Evolutionary conservation across 1,284 basidiomycete genomes (phyloP).

Genomic region (Ceratobasidium sp.): DNA sequence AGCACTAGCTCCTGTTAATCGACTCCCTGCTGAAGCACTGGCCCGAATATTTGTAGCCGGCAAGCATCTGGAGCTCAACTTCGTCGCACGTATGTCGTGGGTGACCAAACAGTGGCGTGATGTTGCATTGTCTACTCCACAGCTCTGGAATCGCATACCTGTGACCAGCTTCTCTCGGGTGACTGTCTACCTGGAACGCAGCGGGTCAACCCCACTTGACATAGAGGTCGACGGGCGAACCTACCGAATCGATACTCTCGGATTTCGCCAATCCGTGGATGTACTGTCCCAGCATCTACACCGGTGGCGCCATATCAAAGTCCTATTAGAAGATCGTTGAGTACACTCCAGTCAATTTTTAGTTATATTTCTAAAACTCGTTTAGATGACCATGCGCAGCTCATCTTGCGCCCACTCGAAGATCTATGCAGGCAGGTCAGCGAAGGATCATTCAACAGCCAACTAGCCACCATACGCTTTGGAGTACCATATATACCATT

Average conservation of each 20-base stretch:
- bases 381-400: slow-evolving; percentile 26
- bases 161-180: slow-evolving; percentile 18
- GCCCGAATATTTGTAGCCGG: slow-evolving; percentile 26
- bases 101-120: slow-evolving; percentile 28
- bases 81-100: slow-evolving; percentile 25
- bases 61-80: slow-evolving; percentile 26
- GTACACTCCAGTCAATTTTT: too few relatives aligned
- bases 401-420: slow-evolving; percentile 21
- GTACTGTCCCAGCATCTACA: slow-evolving; percentile 8
- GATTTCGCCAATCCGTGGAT: background rate
- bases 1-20: slow-evolving; percentile 33
- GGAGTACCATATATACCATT: slow-evolving; percentile 5
- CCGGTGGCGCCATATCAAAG: slow-evolving; percentile 29
- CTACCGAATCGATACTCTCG: slow-evolving; percentile 11
- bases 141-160: slow-evolving; percentile 29
- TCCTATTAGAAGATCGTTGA: slow-evolving; percentile 34
- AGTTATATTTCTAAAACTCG: too few relatives aligned
- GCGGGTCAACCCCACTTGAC: slow-evolving; percentile 16
- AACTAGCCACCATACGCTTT: slow-evolving; percentile 14
- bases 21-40: slow-evolving; percentile 32
- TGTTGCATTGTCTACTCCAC: slow-evolving; percentile 14
- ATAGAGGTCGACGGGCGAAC: slow-evolving; percentile 30
- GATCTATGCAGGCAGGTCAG: background rate
- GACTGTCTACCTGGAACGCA: slow-evolving; percentile 5
- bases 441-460: background rate